Evolutionary conservation across 2,329 filamentous ascomycete species (phyloP).

Genomic region (Aquanectria penicillioides): DNA sequence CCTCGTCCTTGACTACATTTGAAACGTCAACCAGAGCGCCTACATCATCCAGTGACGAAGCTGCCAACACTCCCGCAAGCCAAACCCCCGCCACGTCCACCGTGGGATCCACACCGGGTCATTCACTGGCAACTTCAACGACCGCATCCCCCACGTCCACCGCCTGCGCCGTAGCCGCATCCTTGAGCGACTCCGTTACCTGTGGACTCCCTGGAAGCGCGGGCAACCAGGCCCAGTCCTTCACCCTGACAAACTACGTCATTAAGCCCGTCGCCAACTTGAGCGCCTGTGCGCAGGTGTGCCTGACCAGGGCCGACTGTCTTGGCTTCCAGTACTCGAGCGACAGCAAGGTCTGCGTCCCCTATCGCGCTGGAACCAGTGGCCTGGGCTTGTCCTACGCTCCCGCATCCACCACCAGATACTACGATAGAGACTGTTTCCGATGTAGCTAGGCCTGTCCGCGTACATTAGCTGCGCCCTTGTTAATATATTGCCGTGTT

Average conservation of each 20-base stretch:
- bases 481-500: no score
- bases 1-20: background rate
- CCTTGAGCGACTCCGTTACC: slow-evolving; percentile 22
- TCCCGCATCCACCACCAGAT: slow-evolving; percentile 9
- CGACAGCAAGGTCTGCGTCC: slow-evolving; percentile 22
- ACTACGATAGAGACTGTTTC: slow-evolving; percentile 32
- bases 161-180: slow-evolving; percentile 21
- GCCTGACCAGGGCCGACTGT: slow-evolving; percentile 25
- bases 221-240: slow-evolving; percentile 27
- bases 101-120: background rate
- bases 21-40: background rate
- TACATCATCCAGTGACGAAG: background rate
- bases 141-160: background rate
- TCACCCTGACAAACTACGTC: slow-evolving; percentile 16
- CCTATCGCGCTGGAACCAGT: slow-evolving; percentile 17
- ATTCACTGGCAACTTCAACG: slow-evolving; percentile 1
- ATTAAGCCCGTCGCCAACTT: slow-evolving; percentile 31
- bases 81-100: background rate
- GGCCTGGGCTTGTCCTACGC: slow-evolving; percentile 25
- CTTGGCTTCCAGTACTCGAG: slow-evolving; percentile 28
- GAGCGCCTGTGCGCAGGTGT: slow-evolving; percentile 23
- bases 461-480: no score
- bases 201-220: slow-evolving; percentile 29
- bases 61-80: background rate
- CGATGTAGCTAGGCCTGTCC: slow-evolving; percentile 19